Conservation (phyloP, 352 stramenopile species). For the Phytophthora pisi region DNA sequence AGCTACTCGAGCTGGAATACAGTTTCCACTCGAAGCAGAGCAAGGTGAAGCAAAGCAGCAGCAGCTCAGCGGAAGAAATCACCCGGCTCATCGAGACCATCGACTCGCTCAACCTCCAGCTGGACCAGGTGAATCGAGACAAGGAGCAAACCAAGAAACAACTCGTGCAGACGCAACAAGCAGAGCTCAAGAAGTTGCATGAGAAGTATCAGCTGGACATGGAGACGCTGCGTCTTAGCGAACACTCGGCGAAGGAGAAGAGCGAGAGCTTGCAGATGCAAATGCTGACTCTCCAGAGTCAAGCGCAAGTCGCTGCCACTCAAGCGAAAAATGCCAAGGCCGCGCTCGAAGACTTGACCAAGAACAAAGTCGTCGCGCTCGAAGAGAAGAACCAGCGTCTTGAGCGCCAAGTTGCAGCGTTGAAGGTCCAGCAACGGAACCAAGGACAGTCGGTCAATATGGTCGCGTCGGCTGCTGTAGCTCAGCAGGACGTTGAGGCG, state of each 20-base stretch:
- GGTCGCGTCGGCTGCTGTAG: slow-evolving; percentile 12
- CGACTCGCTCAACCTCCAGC: slow-evolving; percentile 61
- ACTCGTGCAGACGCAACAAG: slow-evolving; percentile 45
- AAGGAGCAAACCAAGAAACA: slow-evolving; percentile 49
- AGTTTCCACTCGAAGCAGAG: slow-evolving; percentile 46
- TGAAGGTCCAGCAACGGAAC: slow-evolving; percentile 41
- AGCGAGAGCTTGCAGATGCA: slow-evolving; percentile 49
- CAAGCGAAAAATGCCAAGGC: slow-evolving; percentile 60
- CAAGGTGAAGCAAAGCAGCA: slow-evolving; percentile 23
- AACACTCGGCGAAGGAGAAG: slow-evolving; percentile 69
- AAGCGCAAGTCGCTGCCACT: slow-evolving; percentile 53
- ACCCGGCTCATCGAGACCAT: slow-evolving; percentile 75
- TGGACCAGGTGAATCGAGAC: slow-evolving; percentile 53
- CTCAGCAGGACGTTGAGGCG: slow-evolving; percentile 43
- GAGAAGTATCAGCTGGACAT: slow-evolving; percentile 74
- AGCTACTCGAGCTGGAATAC: slow-evolving; percentile 58
- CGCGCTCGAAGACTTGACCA: slow-evolving; percentile 56
- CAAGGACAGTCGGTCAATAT: slow-evolving; percentile 18
- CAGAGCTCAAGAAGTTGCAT: slow-evolving; percentile 64
- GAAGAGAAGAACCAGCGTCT: slow-evolving; percentile 75
- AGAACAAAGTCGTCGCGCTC: slow-evolving; percentile 50
- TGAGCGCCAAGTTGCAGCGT: slow-evolving; percentile 55
- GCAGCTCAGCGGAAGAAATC: slow-evolving; percentile 45
- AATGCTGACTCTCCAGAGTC: slow-evolving; percentile 55
- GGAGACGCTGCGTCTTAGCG: slow-evolving; percentile 62